Evolutionary conservation across 495 filamentous ascomycete genomes (phyloP).

Genomic region (Talaromyces liani): DNA sequence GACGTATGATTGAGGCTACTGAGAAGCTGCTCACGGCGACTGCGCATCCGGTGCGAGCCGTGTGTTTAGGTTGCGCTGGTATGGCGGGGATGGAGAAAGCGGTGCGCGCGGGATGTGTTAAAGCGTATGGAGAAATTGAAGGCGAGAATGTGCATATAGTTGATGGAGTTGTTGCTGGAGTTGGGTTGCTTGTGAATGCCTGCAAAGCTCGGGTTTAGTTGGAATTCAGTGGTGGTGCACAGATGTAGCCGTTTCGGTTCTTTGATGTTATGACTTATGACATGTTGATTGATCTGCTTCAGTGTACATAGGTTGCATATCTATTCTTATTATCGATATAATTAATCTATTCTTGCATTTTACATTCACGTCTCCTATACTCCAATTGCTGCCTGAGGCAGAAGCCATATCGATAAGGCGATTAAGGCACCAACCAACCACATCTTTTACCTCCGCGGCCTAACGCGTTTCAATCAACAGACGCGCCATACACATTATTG

Average conservation of each 20-base stretch:
- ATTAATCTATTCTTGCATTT: not conserved
- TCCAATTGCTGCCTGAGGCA: conserved; percentile 25
- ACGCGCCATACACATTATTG: not conserved
- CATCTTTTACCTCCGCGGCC: not conserved
- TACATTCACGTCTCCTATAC: not conserved
- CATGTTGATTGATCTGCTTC: not conserved
- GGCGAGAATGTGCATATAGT: conserved; percentile 62
- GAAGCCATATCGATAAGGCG: not conserved
- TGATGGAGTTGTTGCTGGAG: conserved; percentile 77
- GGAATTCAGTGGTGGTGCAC: not conserved
- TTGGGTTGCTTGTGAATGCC: conserved; percentile 52
- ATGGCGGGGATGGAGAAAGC: conserved; percentile 86
- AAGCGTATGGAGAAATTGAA: conserved; percentile 51
- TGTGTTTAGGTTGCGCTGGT: conserved; percentile 75
- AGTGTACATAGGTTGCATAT: not conserved
- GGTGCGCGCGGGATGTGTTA: conserved; percentile 61
- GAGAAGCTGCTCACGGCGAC: conserved; percentile 51
- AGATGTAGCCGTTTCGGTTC: not conserved
- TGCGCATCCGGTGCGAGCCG: conserved; percentile 31
- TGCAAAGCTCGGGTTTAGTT: conserved; percentile 35
- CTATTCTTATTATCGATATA: not conserved
- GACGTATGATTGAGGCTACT: conserved; percentile 62
- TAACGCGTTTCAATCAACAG: conserved; percentile 5
- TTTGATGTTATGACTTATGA: not conserved
- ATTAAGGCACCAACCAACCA: not conserved